These are phyloP conservation scores for Epichloe elymi DNA, from an alignment of 2,329 filamentous ascomycete genomes.

Conservation along the genomic window DNA sequence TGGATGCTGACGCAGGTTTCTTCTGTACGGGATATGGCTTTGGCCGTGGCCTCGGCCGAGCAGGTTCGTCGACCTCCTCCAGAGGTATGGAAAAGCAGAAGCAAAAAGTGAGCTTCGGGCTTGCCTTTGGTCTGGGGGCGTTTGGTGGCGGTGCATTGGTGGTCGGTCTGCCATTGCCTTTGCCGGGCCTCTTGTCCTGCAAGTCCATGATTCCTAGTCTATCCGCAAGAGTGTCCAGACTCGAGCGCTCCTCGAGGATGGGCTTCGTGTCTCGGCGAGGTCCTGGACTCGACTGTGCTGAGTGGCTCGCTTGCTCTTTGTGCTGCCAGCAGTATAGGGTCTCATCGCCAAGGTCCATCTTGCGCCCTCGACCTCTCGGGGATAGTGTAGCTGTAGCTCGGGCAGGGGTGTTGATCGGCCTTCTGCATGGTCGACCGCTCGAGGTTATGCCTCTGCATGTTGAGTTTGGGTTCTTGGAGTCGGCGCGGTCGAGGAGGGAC, in stretches of 20 bases:
- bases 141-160: conserved; percentile 13
- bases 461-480: conserved; percentile 70
- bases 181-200: conserved; percentile 22
- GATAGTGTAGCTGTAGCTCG: conserved; percentile 6
- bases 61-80: conserved; percentile 27
- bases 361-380: conserved; percentile 14
- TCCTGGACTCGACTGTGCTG: conserved; percentile 32
- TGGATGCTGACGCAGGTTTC: conserved; percentile 11
- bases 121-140: conserved; percentile 12
- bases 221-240: conserved; percentile 77
- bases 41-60: conserved; percentile 24
- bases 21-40: conserved; percentile 35
- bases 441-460: conserved; percentile 84
- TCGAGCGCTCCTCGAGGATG: conserved; percentile 53
- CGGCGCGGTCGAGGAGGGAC: conserved; percentile 60
- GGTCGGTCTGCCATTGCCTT: conserved; percentile 13
- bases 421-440: conserved; percentile 70
- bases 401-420: conserved; percentile 38
- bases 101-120: conserved; percentile 28
- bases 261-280: conserved; percentile 31
- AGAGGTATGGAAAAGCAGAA: conserved; percentile 40
- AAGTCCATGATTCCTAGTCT: conserved; percentile 63
- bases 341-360: conserved; percentile 39
- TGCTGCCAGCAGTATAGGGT: conserved; percentile 90
- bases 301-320: conserved; percentile 62